These are phyloP conservation scores for Alternaria infectoria DNA, from an alignment of 2,329 filamentous ascomycete species.

Conservation along the genomic window DNA sequence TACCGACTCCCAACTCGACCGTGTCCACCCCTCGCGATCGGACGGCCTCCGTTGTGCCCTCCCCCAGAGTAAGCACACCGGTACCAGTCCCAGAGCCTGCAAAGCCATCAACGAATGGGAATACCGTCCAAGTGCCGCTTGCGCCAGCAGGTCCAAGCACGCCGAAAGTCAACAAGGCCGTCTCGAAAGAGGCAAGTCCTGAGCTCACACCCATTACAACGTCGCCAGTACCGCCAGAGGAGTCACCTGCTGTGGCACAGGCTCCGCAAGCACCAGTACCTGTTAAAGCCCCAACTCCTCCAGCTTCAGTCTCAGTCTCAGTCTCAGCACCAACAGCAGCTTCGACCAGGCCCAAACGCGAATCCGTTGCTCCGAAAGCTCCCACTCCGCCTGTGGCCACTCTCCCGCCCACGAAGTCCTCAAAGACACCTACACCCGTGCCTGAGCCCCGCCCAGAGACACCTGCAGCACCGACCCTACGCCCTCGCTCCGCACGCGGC, in stretches of 20 bases:
- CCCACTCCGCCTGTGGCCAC: conserved; percentile 27
- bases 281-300: conserved; percentile 9
- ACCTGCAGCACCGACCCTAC: conserved; percentile 24
- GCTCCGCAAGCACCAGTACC: conserved; percentile 6
- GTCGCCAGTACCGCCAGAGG: conserved; percentile 21
- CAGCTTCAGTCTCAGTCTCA: conserved; percentile 2
- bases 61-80: conserved; percentile 20
- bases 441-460: conserved; percentile 20
- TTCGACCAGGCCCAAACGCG: conserved; percentile 43
- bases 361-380: conserved; percentile 38
- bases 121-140: conserved; percentile 50
- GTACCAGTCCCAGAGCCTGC: conserved; percentile 20
- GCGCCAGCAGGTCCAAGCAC: conserved; percentile 52
- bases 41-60: conserved; percentile 16
- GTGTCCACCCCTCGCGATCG: conserved; percentile 14
- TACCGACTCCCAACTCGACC: conserved; percentile 16
- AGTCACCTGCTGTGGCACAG: conserved; percentile 14
- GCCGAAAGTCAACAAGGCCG: conserved; percentile 25
- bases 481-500: conserved; percentile 49
- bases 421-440: conserved; percentile 25
- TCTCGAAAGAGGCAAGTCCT: conserved; percentile 15
- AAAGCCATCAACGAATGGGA: conserved; percentile 22
- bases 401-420: conserved; percentile 22
- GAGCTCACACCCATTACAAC: conserved; percentile 24
- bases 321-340: conserved; percentile 32